Evolutionary conservation across 2,329 filamentous ascomycete species (phyloP).

Genomic region (Calonectria henricotiae): DNA sequence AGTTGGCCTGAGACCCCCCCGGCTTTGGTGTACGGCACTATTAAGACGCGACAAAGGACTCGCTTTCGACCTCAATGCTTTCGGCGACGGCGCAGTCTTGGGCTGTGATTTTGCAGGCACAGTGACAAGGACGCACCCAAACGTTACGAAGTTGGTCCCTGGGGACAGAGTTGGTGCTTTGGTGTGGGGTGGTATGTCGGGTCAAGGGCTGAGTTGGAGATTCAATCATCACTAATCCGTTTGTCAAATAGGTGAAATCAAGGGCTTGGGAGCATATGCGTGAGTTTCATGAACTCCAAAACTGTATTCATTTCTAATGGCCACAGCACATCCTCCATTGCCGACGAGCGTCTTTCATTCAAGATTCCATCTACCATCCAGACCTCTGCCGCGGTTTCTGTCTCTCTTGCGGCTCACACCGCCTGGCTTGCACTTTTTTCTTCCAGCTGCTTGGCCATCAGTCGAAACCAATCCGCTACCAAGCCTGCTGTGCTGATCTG

Average conservation of each 20-base stretch:
- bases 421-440: constrained; percentile 61
- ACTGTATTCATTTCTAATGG: neutral
- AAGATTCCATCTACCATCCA: constrained; percentile 54
- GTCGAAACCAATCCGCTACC: neutral
- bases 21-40: neutral
- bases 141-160: constrained; percentile 35
- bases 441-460: constrained; percentile 55
- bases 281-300: constrained; percentile 5
- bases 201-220: neutral
- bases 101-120: constrained; percentile 59
- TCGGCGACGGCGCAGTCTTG: constrained; percentile 58
- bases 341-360: constrained; percentile 61
- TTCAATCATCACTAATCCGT: neutral
- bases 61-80: constrained; percentile 57
- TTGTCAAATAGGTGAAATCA: constrained; percentile 40
- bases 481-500: constrained; percentile 57
- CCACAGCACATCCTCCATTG: constrained; percentile 57
- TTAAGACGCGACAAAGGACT: constrained; percentile 42
- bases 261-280: constrained; percentile 57
- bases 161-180: constrained; percentile 47
- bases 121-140: constrained; percentile 54
- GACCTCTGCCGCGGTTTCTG: constrained; percentile 53
- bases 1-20: neutral
- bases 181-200: constrained; percentile 51
- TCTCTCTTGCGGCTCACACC: constrained; percentile 59